Conservation (phyloP, 129 eudicot genomes). For the Flaveria sonorensis region DNA sequence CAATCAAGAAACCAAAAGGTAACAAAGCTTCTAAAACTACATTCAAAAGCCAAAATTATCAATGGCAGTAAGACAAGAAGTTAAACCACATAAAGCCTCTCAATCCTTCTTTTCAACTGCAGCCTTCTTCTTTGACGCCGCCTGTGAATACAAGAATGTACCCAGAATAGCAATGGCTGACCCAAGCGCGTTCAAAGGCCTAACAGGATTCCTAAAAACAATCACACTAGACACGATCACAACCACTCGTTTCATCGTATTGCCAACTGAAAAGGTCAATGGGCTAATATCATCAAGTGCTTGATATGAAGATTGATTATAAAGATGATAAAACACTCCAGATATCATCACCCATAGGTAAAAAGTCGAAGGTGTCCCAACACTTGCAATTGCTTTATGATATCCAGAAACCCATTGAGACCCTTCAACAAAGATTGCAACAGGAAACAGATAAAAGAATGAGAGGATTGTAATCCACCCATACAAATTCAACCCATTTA, state of each 20-base stretch:
- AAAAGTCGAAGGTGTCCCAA: slow-evolving; percentile 67
- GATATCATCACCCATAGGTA: slow-evolving; percentile 87
- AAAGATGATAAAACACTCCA: slow-evolving; percentile 92
- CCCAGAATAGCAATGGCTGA: slow-evolving; percentile 95
- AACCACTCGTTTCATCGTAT: slow-evolving; percentile 97
- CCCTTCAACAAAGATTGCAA: slow-evolving; percentile 88
- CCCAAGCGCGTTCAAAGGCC: slow-evolving; percentile 95
- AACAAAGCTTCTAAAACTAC: slow-evolving; percentile 27
- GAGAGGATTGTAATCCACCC: slow-evolving; percentile 88
- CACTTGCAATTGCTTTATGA: slow-evolving; percentile 73
- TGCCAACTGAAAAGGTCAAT: slow-evolving; percentile 85
- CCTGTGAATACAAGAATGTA: slow-evolving; percentile 96
- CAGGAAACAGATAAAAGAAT: slow-evolving; percentile 77
- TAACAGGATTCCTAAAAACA: slow-evolving; percentile 91
- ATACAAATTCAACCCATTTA: slow-evolving; percentile 89
- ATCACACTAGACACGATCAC: slow-evolving; percentile 81
- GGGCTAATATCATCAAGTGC: slow-evolving; percentile 99
- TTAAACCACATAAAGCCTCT: slow-evolving; percentile 21
- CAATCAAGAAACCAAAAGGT: slow-evolving; percentile 22
- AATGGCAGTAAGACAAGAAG: slow-evolving; percentile 18
- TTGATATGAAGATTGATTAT: slow-evolving; percentile 89
- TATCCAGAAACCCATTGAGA: slow-evolving; percentile 95
- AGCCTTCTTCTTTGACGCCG: slow-evolving; percentile 71
- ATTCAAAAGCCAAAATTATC: slow-evolving; percentile 24
- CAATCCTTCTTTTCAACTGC: slow-evolving; percentile 65